Conservation (phyloP, 2,329 filamentous ascomycete genomes). For the Zalaria sp. region DNA sequence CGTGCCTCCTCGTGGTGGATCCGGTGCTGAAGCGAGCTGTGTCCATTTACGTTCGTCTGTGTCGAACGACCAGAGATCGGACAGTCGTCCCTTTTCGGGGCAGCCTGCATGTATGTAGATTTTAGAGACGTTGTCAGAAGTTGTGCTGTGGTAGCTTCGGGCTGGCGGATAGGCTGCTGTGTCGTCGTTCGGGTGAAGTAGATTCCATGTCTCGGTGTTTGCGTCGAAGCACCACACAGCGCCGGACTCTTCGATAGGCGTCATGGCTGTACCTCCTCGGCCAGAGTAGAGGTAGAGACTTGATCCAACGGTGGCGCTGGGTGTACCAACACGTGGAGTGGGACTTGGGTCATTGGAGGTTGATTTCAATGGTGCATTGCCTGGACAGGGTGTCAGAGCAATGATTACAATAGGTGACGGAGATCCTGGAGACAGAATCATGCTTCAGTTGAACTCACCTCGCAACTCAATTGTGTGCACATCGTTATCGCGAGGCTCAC, state of each 20-base stretch:
- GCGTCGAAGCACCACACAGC: slow-evolving; percentile 66
- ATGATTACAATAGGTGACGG: too few relatives aligned
- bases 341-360: slow-evolving; percentile 33
- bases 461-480: slow-evolving; percentile 35
- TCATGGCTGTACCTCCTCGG: slow-evolving; percentile 53
- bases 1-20: slow-evolving; percentile 50
- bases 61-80: slow-evolving; percentile 69
- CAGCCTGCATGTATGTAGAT: slow-evolving; percentile 70
- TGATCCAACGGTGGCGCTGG: slow-evolving; percentile 51
- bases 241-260: slow-evolving; percentile 59
- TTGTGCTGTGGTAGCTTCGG: slow-evolving; percentile 58
- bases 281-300: slow-evolving; percentile 75
- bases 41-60: slow-evolving; percentile 51
- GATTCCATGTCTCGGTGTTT: slow-evolving; percentile 47
- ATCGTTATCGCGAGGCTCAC: slow-evolving; percentile 57
- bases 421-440: too few relatives aligned
- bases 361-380: not conserved
- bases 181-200: slow-evolving; percentile 40
- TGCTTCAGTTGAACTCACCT: too few relatives aligned
- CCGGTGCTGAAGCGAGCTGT: slow-evolving; percentile 52
- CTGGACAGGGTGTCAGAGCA: too few relatives aligned
- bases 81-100: slow-evolving; percentile 45
- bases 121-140: slow-evolving; percentile 52
- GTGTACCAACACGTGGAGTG: slow-evolving; percentile 56
- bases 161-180: slow-evolving; percentile 40